A percentile compares a stretch with the other conserved stretches of the same genome.
These are phyloP conservation scores for Stentor roeselii DNA, from an alignment of 73 alveolate species.

Conservation along the genomic window DNA sequence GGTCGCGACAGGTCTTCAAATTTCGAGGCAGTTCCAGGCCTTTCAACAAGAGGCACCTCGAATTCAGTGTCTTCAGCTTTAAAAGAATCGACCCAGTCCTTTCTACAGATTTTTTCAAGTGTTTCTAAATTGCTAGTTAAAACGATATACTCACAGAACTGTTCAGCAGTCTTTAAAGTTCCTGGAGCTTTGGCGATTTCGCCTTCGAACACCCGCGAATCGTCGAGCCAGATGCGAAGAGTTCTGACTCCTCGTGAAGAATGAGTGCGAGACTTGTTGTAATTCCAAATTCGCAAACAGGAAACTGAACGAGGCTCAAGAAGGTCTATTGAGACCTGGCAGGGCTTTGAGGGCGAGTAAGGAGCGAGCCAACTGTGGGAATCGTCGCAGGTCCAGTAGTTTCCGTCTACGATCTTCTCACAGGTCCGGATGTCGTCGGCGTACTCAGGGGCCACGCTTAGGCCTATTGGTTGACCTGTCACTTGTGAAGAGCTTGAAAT, in stretches of 20 bases:
- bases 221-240: constrained; percentile 52
- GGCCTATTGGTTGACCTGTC: constrained; percentile 75
- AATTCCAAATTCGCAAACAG: constrained; percentile 84
- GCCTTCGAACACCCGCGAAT: constrained; percentile 58
- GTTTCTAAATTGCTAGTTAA: constrained; percentile 57
- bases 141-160: constrained; percentile 61
- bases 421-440: constrained; percentile 78
- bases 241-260: constrained; percentile 80
- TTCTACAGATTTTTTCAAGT: constrained; percentile 43
- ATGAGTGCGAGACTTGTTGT: constrained; percentile 77
- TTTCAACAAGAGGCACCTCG: constrained; percentile 26
- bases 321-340: constrained; percentile 56
- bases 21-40: constrained; percentile 53
- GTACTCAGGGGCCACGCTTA: constrained; percentile 74
- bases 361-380: constrained; percentile 86
- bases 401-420: constrained; percentile 78
- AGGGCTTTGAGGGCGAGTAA: constrained; percentile 63
- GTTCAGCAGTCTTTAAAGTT: constrained; percentile 48
- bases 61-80: neutral
- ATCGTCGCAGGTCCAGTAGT: constrained; percentile 70
- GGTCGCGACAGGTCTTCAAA: neutral
- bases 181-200: constrained; percentile 73
- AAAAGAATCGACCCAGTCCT: constrained; percentile 69
- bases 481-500: constrained; percentile 42
- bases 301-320: constrained; percentile 35